Evolutionary conservation across 2,329 filamentous ascomycete species (phyloP).

Genomic region (Conoideocrella luteorostrata): DNA sequence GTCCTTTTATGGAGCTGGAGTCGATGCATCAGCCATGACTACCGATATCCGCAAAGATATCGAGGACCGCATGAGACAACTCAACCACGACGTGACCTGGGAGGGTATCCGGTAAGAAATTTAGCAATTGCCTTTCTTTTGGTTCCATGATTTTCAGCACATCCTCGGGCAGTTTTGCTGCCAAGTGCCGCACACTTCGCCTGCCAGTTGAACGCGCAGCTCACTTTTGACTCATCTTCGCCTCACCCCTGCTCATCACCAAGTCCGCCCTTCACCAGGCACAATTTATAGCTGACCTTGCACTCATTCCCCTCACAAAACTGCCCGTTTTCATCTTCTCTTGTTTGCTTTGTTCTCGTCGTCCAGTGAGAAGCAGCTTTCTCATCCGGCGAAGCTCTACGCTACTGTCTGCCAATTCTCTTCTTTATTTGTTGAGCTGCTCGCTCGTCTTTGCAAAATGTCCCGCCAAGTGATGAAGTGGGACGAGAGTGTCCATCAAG

Average conservation of each 20-base stretch:
- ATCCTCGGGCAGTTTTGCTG: too few relatives aligned
- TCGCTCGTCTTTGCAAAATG: conserved; percentile 5
- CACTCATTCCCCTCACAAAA: too few relatives aligned
- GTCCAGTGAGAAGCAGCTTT: background rate
- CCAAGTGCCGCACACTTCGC: too few relatives aligned
- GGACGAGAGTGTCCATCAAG: conserved; percentile 35
- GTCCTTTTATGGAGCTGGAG: conserved; percentile 24
- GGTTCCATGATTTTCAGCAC: too few relatives aligned
- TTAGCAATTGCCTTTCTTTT: conserved; percentile 4
- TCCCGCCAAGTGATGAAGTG: conserved; percentile 30
- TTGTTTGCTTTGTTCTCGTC: background rate
- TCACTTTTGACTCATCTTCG: too few relatives aligned
- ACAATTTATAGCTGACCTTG: too few relatives aligned
- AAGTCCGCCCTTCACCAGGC: too few relatives aligned
- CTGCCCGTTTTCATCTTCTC: background rate
- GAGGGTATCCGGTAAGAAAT: conserved; percentile 37
- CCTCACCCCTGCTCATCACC: too few relatives aligned
- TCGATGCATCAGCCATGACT: conserved; percentile 20
- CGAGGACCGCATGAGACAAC: conserved; percentile 23
- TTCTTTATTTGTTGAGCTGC: too few relatives aligned
- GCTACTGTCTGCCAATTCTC: background rate
- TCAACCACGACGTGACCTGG: conserved; percentile 33
- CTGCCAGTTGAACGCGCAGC: too few relatives aligned
- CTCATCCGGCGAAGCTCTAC: background rate
- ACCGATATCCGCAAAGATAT: conserved; percentile 23